These are phyloP conservation scores for Tremellales sp. DNA, from an alignment of 1,284 basidiomycete species.

Conservation along the genomic window DNA sequence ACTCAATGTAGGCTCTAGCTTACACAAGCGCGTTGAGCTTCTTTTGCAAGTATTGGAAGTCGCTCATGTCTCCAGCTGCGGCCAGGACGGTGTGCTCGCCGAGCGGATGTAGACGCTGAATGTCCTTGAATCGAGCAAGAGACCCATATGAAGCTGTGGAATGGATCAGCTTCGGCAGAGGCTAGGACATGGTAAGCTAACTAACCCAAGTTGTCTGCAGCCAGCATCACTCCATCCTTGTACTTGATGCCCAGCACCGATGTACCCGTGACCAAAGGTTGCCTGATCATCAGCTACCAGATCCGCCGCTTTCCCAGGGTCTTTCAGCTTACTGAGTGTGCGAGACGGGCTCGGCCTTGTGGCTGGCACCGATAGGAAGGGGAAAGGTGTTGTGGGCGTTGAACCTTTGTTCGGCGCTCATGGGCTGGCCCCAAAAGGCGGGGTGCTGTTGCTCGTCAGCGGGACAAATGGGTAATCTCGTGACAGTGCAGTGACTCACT, in stretches of 20 bases:
- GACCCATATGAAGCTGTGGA: conserved; percentile 93
- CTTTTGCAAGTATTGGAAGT: conserved; percentile 90
- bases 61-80: conserved; percentile 94
- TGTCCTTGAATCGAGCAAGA: conserved; percentile 92
- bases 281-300: conserved; percentile 52
- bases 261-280: conserved; percentile 95
- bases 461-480: neutral
- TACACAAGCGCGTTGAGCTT: conserved; percentile 50
- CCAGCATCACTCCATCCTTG: conserved; percentile 97
- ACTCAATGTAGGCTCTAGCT: conserved; percentile 5
- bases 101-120: conserved; percentile 79
- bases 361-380: conserved; percentile 11
- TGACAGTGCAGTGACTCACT: neutral
- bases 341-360: conserved; percentile 10
- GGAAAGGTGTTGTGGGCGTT: conserved; percentile 41
- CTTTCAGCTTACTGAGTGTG: conserved; percentile 19
- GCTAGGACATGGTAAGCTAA: neutral
- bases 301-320: neutral
- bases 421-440: conserved; percentile 44
- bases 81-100: conserved; percentile 81
- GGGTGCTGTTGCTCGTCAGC: conserved; percentile 36
- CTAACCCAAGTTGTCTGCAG: conserved; percentile 93
- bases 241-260: conserved; percentile 90
- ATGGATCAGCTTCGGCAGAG: neutral
- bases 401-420: conserved; percentile 32